Percentiles rank a stretch among this genome's conserved stretches.
These are phyloP conservation scores for Chamaenerion angustifolium DNA, from an alignment of 345 rosid species.

Conservation along the genomic window DNA sequence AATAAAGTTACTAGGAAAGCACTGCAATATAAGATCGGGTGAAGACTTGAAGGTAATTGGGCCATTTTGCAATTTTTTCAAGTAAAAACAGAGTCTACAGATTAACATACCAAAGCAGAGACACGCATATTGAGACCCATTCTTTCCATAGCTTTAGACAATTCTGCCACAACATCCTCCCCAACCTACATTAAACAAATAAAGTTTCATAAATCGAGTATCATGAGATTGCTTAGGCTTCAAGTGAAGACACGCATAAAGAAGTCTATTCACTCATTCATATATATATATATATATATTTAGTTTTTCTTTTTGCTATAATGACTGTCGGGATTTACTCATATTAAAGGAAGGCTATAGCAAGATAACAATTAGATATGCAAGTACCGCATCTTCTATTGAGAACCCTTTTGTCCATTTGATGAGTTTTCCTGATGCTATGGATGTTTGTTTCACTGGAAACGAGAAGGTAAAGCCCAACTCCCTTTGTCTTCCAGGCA, in stretches of 20 bases:
- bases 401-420: slow-evolving; percentile 94
- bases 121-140: slow-evolving; percentile 70
- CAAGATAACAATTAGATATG: too few relatives aligned
- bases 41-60: too few relatives aligned
- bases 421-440: slow-evolving; percentile 68
- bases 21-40: too few relatives aligned
- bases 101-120: slow-evolving; percentile 55
- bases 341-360: not conserved
- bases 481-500: slow-evolving; percentile 66
- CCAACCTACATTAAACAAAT: slow-evolving; percentile 37
- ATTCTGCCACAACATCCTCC: slow-evolving; percentile 69
- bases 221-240: not conserved
- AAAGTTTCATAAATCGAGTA: not conserved
- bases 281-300: too few relatives aligned
- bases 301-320: too few relatives aligned
- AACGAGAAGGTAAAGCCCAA: slow-evolving; percentile 94
- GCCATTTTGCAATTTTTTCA: not conserved
- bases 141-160: slow-evolving; percentile 67
- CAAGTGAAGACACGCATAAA: too few relatives aligned
- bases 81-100: not conserved
- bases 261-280: not conserved
- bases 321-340: too few relatives aligned
- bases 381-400: slow-evolving; percentile 52
- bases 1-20: too few relatives aligned
- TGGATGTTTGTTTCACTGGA: slow-evolving; percentile 74